These are phyloP conservation scores for Ensete ventricosum DNA, from an alignment of 176 grass and related monocot species.

Conservation along the genomic window DNA sequence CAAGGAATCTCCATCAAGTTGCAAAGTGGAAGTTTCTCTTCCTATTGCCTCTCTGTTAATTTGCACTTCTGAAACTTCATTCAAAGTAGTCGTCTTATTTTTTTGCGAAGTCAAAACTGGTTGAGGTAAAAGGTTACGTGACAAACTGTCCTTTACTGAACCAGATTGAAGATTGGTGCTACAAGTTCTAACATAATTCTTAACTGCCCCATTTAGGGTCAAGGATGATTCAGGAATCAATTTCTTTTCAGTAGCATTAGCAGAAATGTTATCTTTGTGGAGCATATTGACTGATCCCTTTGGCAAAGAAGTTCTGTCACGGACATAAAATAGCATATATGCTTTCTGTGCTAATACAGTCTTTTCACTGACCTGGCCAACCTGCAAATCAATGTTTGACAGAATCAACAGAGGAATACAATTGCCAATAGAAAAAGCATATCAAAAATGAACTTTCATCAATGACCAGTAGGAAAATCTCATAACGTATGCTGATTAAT, in stretches of 20 bases:
- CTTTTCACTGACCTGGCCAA: constrained; percentile 78
- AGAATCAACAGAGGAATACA: constrained; percentile 11
- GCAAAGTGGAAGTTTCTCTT: constrained; percentile 11
- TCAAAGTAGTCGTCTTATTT: no score
- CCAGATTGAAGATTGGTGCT: constrained; percentile 8
- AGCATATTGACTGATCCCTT: constrained; percentile 22
- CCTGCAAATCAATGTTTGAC: constrained; percentile 30
- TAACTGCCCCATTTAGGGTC: constrained; percentile 9
- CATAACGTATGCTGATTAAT: neutral
- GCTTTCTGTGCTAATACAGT: constrained; percentile 82
- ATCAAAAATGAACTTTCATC: neutral
- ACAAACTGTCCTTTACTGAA: constrained; percentile 1
- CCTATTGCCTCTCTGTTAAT: constrained; percentile 23
- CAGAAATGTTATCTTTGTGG: constrained; percentile 25
- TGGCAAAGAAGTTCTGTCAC: constrained; percentile 42
- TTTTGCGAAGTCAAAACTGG: neutral
- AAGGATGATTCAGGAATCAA: constrained; percentile 19
- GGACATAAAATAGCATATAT: constrained; percentile 96
- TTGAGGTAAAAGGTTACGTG: constrained; percentile 1
- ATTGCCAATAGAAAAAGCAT: neutral
- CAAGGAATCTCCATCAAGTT: constrained; percentile 18
- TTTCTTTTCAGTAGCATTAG: constrained; percentile 38
- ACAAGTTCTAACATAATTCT: constrained; percentile 8
- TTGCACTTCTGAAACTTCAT: constrained; percentile 13
- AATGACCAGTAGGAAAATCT: neutral